Conservation (phyloP, 176 grass and related monocot genomes). For the Carex myosuroides region DNA sequence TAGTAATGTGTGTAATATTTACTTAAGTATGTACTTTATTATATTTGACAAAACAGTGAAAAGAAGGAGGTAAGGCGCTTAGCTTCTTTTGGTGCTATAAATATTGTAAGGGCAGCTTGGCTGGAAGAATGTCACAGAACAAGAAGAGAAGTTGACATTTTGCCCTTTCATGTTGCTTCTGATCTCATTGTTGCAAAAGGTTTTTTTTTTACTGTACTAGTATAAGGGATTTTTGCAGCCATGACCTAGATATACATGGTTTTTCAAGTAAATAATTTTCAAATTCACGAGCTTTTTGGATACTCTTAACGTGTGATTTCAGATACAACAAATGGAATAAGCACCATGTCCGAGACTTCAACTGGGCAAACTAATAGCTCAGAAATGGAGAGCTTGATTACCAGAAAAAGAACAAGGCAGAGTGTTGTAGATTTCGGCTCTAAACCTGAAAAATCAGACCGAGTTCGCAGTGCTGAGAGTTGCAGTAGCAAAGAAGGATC, state of each 20-base stretch:
- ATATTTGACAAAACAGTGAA: conserved; percentile 43
- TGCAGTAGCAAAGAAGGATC: conserved; percentile 25
- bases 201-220: conserved; percentile 20
- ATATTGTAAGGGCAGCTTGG: conserved; percentile 67
- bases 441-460: conserved; percentile 41
- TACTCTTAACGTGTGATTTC: neutral
- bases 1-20: conserved; percentile 1
- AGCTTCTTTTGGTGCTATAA: conserved; percentile 69
- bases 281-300: neutral
- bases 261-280: neutral
- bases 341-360: neutral
- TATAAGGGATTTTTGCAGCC: neutral
- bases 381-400: conserved; percentile 13
- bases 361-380: conserved; percentile 8
- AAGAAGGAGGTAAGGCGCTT: conserved; percentile 76
- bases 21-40: conserved; percentile 2
- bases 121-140: conserved; percentile 74
- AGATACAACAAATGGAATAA: neutral
- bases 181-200: conserved; percentile 69
- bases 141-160: conserved; percentile 66
- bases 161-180: conserved; percentile 48
- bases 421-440: conserved; percentile 28
- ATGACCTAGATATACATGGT: neutral
- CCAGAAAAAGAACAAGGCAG: conserved; percentile 42
- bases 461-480: conserved; percentile 26